Evolutionary conservation across 345 rosid genomes (phyloP).

Genomic region (Anacardium occidentale): DNA sequence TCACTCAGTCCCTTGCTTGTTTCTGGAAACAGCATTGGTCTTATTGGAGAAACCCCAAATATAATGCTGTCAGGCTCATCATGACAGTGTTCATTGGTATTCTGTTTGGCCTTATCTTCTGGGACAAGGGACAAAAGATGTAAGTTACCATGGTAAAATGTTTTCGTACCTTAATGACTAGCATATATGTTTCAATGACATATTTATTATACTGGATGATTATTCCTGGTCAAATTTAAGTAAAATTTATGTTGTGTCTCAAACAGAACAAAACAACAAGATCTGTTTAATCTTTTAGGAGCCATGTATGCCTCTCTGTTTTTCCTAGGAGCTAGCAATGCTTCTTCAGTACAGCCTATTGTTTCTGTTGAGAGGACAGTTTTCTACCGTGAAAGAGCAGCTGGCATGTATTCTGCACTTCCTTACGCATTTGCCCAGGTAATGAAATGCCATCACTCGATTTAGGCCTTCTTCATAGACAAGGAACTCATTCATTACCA

Average conservation of each 20-base stretch:
- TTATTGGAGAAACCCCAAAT: constrained; percentile 76
- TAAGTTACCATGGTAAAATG: constrained; percentile 23
- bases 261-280: constrained; percentile 52
- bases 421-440: constrained; percentile 87
- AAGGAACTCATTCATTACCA: neutral
- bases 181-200: neutral
- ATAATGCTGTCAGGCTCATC: constrained; percentile 69
- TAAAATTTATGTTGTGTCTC: neutral
- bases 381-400: constrained; percentile 81
- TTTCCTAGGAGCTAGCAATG: constrained; percentile 72
- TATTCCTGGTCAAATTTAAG: neutral
- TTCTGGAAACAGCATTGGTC: constrained; percentile 82
- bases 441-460: neutral
- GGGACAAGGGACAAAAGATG: constrained; percentile 61
- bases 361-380: constrained; percentile 72
- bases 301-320: constrained; percentile 67
- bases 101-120: constrained; percentile 72
- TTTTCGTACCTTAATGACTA: neutral
- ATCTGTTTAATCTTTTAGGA: constrained; percentile 62
- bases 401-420: constrained; percentile 83
- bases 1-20: constrained; percentile 60
- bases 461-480: neutral
- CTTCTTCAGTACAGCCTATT: constrained; percentile 58
- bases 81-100: constrained; percentile 51
- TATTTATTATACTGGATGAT: neutral